These are phyloP conservation scores for Reutealis trisperma DNA, from an alignment of 345 rosid genomes.

Conservation along the genomic window DNA sequence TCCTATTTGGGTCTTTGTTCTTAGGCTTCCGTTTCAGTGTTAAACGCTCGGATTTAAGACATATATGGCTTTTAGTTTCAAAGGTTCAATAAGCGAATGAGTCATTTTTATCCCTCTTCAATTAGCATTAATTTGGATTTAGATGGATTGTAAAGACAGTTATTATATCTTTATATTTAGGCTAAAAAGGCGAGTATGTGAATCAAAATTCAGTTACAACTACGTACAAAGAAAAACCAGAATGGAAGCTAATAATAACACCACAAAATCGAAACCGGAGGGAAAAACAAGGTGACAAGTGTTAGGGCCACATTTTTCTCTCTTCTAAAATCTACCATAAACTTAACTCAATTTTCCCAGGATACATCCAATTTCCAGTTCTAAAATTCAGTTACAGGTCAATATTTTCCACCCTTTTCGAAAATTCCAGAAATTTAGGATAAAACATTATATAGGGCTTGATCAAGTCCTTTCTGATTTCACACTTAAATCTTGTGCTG, in stretches of 20 bases:
- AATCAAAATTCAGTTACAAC: conserved; percentile 7
- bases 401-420: background rate
- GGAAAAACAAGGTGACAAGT: conserved; percentile 3
- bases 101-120: too few relatives aligned
- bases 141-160: background rate
- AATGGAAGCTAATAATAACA: background rate
- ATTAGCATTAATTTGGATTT: too few relatives aligned
- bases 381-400: background rate
- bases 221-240: background rate
- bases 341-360: background rate
- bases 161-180: background rate
- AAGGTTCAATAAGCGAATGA: too few relatives aligned
- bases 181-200: too few relatives aligned
- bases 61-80: too few relatives aligned
- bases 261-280: background rate
- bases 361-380: background rate
- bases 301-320: background rate
- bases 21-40: too few relatives aligned
- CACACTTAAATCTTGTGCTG: background rate
- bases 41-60: too few relatives aligned
- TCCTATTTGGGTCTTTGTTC: too few relatives aligned
- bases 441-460: background rate
- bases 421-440: background rate
- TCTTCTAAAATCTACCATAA: background rate
- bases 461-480: background rate